Evolutionary conservation across 1,139 yeast genomes (phyloP).

Genomic region (Yamadazyma triangularis): DNA sequence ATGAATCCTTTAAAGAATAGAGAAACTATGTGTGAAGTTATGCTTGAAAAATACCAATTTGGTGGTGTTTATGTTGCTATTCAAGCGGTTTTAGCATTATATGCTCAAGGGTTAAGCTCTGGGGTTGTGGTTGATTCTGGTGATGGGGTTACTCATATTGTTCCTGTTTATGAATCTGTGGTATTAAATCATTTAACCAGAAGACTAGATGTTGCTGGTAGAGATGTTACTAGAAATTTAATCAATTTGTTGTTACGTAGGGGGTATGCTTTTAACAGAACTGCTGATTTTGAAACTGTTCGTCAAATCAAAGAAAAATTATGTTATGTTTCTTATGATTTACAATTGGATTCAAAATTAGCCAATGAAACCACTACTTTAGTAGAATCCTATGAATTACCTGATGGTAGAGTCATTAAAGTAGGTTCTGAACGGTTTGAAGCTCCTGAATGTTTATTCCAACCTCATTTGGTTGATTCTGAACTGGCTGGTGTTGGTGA

Average conservation of each 20-base stretch:
- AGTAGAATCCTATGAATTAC: constrained; percentile 87
- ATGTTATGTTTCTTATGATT: constrained; percentile 92
- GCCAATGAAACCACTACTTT: constrained; percentile 92
- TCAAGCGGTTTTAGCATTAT: constrained; percentile 94
- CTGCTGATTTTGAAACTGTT: constrained; percentile 97
- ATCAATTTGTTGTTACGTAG: constrained; percentile 87
- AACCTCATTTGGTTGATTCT: constrained; percentile 93
- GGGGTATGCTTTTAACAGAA: constrained; percentile 96
- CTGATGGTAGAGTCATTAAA: constrained; percentile 92
- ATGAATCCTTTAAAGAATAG: constrained; percentile 94
- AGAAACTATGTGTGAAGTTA: constrained; percentile 92
- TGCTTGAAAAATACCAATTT: constrained; percentile 94
- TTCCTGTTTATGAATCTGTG: constrained; percentile 95
- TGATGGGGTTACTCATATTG: constrained; percentile 87
- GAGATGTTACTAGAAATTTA: constrained; percentile 94
- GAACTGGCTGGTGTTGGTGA: constrained; percentile 98
- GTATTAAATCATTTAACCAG: constrained; percentile 90
- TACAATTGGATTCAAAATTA: constrained; percentile 80
- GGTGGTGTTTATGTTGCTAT: constrained; percentile 98
- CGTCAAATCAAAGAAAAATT: constrained; percentile 95
- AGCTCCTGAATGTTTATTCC: constrained; percentile 98
- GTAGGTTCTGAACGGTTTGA: constrained; percentile 95
- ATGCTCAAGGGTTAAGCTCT: constrained; percentile 94
- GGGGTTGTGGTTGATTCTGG: constrained; percentile 99
- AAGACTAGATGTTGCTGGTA: constrained; percentile 94